A percentile compares a stretch with the other conserved stretches of the same genome.
phyloP scores from a whole-genome alignment of 805 yeast genomes.

The Candida stauntonica region DNA sequence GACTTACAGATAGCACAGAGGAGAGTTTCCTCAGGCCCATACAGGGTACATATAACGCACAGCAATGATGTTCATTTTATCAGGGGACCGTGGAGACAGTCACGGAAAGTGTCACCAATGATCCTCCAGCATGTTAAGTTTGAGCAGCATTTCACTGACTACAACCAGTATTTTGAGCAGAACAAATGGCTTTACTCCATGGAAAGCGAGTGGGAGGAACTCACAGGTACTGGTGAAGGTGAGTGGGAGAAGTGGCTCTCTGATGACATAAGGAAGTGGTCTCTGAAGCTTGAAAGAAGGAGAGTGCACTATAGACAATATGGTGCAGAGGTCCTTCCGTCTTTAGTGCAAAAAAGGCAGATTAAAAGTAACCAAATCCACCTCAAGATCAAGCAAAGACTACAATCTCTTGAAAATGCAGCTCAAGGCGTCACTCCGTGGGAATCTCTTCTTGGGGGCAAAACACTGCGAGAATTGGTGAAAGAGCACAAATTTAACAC shows the following conservation, averaged over 20 bases:
- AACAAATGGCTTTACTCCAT: slow-evolving; percentile 12
- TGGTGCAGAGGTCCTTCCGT: slow-evolving; percentile 17
- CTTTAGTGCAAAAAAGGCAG: slow-evolving; percentile 16
- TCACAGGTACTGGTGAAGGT: slow-evolving; percentile 1
- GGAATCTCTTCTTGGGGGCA: slow-evolving; percentile 14
- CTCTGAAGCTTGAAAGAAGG: slow-evolving; percentile 8
- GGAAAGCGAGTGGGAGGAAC: slow-evolving; percentile 18
- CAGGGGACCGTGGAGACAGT: slow-evolving; percentile 22
- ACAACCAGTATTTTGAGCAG: slow-evolving; percentile 7
- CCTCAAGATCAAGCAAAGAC: slow-evolving; percentile 22
- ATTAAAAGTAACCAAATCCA: slow-evolving; percentile 23
- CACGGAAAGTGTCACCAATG: slow-evolving; percentile 11
- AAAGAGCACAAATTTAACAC: slow-evolving; percentile 13
- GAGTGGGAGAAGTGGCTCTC: slow-evolving; percentile 28
- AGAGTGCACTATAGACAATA: slow-evolving; percentile 17
- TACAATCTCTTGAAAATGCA: slow-evolving; percentile 17
- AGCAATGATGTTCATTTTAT: slow-evolving; percentile 14
- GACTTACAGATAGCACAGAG: slow-evolving; percentile 7
- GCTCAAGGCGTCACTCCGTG: slow-evolving; percentile 16
- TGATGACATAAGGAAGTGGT: slow-evolving; percentile 14
- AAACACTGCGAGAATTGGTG: slow-evolving; percentile 15
- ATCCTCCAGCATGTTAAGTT: slow-evolving; percentile 9
- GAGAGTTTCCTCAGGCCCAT: slow-evolving; percentile 18
- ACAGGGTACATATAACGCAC: slow-evolving; percentile 14
- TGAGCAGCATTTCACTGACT: slow-evolving; percentile 16